phyloP scores from a whole-genome alignment of 164 flowering plant species.

The Berberis thunbergii region DNA sequence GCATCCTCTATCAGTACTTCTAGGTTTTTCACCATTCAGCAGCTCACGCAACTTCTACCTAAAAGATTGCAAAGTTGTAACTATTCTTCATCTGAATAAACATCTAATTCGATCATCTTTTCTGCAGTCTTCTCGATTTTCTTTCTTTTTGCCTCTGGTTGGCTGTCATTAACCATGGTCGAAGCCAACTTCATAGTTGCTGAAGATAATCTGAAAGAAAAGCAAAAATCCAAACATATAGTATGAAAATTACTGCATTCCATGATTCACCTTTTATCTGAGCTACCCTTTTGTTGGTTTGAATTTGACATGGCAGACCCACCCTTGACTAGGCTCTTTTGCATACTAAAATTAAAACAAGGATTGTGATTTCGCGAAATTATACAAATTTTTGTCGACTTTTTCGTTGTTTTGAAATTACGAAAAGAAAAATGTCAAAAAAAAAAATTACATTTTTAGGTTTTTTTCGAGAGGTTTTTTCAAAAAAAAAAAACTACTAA shows the following conservation, averaged over 20 bases:
- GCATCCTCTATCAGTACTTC: too few relatives aligned
- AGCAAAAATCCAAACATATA: neutral
- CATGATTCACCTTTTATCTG: conserved; percentile 39
- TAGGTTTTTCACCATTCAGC: too few relatives aligned
- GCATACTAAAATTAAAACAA: too few relatives aligned
- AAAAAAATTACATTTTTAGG: too few relatives aligned
- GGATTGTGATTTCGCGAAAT: too few relatives aligned
- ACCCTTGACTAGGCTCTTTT: conserved; percentile 15
- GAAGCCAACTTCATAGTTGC: conserved; percentile 18
- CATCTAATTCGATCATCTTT: conserved; percentile 74
- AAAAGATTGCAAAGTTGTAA: too few relatives aligned
- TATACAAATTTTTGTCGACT: too few relatives aligned
- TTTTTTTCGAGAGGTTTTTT: too few relatives aligned
- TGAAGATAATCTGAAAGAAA: conserved; percentile 34
- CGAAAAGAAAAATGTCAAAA: too few relatives aligned
- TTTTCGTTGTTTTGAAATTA: too few relatives aligned
- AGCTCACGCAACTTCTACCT: too few relatives aligned
- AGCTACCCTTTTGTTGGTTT: conserved; percentile 16
- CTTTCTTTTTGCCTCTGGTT: conserved; percentile 35
- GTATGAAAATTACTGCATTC: neutral
- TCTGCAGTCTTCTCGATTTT: conserved; percentile 23
- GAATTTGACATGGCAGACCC: conserved; percentile 6
- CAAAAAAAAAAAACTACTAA: too few relatives aligned
- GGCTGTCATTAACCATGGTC: conserved; percentile 11
- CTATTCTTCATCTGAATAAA: conserved; percentile 64